Conservation (phyloP, 257 asterid genomes). For the Leptodermis oblonga region DNA sequence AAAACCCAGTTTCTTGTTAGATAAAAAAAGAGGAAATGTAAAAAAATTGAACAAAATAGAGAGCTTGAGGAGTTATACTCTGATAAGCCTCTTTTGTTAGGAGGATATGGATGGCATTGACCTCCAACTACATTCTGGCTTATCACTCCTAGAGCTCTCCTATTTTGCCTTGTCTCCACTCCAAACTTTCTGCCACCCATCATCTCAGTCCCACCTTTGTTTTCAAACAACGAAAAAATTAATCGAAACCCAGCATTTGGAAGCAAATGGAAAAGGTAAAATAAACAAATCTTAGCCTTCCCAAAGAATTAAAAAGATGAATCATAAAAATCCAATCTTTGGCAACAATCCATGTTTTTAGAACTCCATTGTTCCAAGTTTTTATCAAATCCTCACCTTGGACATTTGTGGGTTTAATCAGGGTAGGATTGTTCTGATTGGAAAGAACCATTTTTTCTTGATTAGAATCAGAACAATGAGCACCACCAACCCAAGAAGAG, state of each 20-base stretch:
- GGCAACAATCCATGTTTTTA: not conserved
- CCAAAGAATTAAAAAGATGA: not conserved
- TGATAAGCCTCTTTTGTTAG: constrained; percentile 60
- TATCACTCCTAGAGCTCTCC: constrained; percentile 61
- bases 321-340: not conserved
- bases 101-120: constrained; percentile 26
- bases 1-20: not conserved
- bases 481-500: constrained; percentile 11
- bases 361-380: not conserved
- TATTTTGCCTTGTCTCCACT: constrained; percentile 48
- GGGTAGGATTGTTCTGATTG: constrained; percentile 46
- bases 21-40: not conserved
- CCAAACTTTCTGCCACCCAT: constrained; percentile 56
- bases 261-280: not conserved
- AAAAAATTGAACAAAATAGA: not conserved
- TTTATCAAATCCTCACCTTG: constrained; percentile 43
- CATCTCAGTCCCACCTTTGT: constrained; percentile 39
- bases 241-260: constrained; percentile 2
- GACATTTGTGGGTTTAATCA: constrained; percentile 35
- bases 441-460: constrained; percentile 39
- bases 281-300: not conserved
- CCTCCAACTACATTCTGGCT: constrained; percentile 53
- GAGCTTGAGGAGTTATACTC: constrained; percentile 54
- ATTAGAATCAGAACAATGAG: constrained; percentile 18
- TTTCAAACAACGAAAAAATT: constrained; percentile 6